These are phyloP conservation scores for Silene noctiflora DNA, from an alignment of 179 eudicot species.

Conservation along the genomic window DNA sequence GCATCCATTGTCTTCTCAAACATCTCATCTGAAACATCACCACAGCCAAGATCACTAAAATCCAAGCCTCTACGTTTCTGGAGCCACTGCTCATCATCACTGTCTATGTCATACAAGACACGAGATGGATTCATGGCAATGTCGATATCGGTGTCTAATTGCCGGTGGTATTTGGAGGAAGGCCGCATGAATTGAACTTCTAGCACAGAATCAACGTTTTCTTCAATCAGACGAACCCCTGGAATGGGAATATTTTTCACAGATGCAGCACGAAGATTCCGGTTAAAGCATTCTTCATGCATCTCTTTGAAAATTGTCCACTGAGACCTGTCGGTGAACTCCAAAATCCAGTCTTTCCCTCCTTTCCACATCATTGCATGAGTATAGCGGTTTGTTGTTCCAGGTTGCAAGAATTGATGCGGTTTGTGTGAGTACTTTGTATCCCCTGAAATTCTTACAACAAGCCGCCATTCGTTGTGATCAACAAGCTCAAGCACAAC, in stretches of 20 bases:
- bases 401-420: constrained; percentile 70
- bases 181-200: constrained; percentile 53
- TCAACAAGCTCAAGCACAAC: constrained; percentile 66
- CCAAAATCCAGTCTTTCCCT: constrained; percentile 87
- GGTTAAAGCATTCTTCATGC: constrained; percentile 82
- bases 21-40: constrained; percentile 54
- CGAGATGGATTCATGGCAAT: constrained; percentile 75
- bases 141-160: constrained; percentile 70
- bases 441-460: constrained; percentile 57
- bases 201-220: constrained; percentile 44
- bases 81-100: constrained; percentile 89
- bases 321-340: constrained; percentile 80
- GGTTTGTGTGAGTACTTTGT: constrained; percentile 73
- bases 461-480: constrained; percentile 82
- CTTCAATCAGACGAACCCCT: constrained; percentile 79
- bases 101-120: constrained; percentile 89
- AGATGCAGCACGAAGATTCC: constrained; percentile 86
- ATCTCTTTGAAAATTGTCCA: constrained; percentile 89
- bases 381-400: constrained; percentile 81
- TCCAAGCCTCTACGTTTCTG: constrained; percentile 27
- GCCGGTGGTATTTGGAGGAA: constrained; percentile 55
- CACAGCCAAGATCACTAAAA: constrained; percentile 28
- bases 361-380: constrained; percentile 99
- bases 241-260: constrained; percentile 94
- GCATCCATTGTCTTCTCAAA: constrained; percentile 80